A percentile compares a stretch with the other conserved stretches of the same genome.
Conservation (phyloP, 1,139 yeast genomes). For the Sugiyamaella xylanicola region DNA sequence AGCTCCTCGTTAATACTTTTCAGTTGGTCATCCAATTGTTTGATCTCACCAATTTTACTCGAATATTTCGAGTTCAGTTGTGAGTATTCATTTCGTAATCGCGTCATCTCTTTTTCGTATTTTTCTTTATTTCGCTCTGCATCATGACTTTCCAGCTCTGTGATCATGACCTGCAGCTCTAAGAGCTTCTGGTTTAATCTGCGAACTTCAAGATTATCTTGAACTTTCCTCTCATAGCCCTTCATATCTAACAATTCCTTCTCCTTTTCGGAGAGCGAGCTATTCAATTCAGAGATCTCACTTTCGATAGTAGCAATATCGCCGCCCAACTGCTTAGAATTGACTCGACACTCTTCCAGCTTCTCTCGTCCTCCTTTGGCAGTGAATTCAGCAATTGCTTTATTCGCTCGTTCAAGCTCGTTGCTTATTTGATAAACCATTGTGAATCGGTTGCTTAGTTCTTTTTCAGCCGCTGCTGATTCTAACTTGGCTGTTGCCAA, state of each 20-base stretch:
- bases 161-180: constrained; percentile 45
- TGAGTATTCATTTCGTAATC: constrained; percentile 58
- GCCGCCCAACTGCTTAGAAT: constrained; percentile 16
- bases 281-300: constrained; percentile 27
- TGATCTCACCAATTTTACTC: constrained; percentile 79
- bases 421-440: neutral
- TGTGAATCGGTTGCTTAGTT: constrained; percentile 20
- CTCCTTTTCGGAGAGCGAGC: constrained; percentile 37
- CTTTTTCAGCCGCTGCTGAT: constrained; percentile 11
- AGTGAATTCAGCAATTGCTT: constrained; percentile 26
- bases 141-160: constrained; percentile 52
- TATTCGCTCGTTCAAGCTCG: constrained; percentile 8
- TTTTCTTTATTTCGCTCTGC: constrained; percentile 67
- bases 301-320: constrained; percentile 27
- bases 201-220: constrained; percentile 58
- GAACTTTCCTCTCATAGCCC: constrained; percentile 54
- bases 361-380: constrained; percentile 24
- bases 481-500: constrained; percentile 13
- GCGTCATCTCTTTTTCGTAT: constrained; percentile 61
- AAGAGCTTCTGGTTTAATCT: constrained; percentile 45
- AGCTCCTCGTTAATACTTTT: constrained; percentile 59
- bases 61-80: constrained; percentile 68
- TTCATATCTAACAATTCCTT: constrained; percentile 52
- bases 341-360: constrained; percentile 26
- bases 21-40: constrained; percentile 78